A percentile compares a stretch with the other conserved stretches of the same genome.
phyloP scores from a whole-genome alignment of 1,139 yeast species.

The Zygotorulaspora mrakii region DNA sequence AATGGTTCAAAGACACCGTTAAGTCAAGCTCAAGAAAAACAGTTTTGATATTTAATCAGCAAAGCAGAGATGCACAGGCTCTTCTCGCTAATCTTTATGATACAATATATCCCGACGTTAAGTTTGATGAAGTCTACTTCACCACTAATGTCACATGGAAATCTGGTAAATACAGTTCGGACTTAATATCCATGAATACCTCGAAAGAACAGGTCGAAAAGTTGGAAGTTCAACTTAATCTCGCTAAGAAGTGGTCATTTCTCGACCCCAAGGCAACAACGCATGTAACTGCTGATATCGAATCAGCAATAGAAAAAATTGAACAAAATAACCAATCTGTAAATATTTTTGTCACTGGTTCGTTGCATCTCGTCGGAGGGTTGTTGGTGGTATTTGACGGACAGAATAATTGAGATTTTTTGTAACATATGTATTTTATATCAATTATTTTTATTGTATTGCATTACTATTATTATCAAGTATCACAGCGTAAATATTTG shows the following conservation, averaged over 20 bases:
- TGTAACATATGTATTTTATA: too few relatives aligned
- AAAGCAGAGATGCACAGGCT: conserved; percentile 77
- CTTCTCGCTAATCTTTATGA: conserved; percentile 54
- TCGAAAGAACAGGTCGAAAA: conserved; percentile 73
- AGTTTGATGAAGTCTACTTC: conserved; percentile 74
- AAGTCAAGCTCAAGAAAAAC: conserved; percentile 26
- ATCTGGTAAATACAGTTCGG: conserved; percentile 73
- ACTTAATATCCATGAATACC: conserved; percentile 78
- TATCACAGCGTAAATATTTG: conserved; percentile 4
- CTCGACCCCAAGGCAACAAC: conserved; percentile 46
- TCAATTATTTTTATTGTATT: too few relatives aligned
- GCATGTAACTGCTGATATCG: conserved; percentile 69
- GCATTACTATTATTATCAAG: conserved; percentile 4
- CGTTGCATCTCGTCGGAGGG: conserved; percentile 92
- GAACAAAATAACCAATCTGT: conserved; percentile 38
- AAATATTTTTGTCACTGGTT: conserved; percentile 90
- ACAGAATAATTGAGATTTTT: conserved; percentile 11
- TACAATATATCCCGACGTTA: conserved; percentile 39
- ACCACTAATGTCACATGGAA: conserved; percentile 93
- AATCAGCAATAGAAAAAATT: conserved; percentile 60
- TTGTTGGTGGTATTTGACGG: conserved; percentile 74
- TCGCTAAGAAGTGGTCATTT: conserved; percentile 65
- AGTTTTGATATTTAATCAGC: conserved; percentile 84
- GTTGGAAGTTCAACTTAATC: conserved; percentile 72
- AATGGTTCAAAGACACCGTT: conserved; percentile 62